Evolutionary conservation across 139 green algal genomes (phyloP).

Genomic region (Asterochloris erici): DNA sequence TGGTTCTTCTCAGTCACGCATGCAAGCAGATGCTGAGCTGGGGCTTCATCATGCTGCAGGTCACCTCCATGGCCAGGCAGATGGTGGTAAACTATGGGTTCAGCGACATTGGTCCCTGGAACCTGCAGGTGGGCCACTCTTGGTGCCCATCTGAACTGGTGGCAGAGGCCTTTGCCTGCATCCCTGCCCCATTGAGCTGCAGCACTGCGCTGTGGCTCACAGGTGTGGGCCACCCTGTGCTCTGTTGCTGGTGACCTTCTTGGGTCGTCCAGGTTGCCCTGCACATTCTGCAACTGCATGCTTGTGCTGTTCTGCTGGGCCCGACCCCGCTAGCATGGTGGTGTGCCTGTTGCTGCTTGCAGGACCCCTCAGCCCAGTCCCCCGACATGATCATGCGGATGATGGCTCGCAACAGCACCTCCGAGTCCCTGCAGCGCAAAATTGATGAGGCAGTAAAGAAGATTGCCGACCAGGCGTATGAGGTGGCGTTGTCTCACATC

Average conservation of each 20-base stretch:
- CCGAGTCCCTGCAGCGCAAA: constrained; percentile 88
- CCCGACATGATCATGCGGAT: constrained; percentile 99
- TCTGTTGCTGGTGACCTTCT: too few species aligned
- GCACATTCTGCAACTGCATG: too few species aligned
- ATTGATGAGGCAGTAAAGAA: constrained; percentile 91
- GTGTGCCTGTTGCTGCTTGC: constrained; percentile 32
- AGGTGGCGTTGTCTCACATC: constrained; percentile 75
- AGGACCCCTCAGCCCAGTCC: constrained; percentile 77
- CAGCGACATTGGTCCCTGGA: constrained; percentile 95
- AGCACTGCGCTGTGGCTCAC: too few species aligned
- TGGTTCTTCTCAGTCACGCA: too few species aligned
- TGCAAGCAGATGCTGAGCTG: neutral
- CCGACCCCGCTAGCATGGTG: too few species aligned
- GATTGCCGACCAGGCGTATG: constrained; percentile 78
- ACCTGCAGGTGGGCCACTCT: neutral
- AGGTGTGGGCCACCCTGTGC: too few species aligned
- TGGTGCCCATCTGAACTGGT: too few species aligned
- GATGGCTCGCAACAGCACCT: constrained; percentile 97
- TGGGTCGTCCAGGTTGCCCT: too few species aligned
- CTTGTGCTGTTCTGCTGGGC: too few species aligned
- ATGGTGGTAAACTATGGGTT: constrained; percentile 94
- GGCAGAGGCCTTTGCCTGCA: too few species aligned
- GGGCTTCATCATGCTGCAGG: constrained; percentile 33
- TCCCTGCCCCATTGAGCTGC: too few species aligned
- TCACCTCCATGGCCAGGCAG: constrained; percentile 77